These are phyloP conservation scores for Pueraria montana DNA, from an alignment of 306 rosid genomes.

Conservation along the genomic window DNA sequence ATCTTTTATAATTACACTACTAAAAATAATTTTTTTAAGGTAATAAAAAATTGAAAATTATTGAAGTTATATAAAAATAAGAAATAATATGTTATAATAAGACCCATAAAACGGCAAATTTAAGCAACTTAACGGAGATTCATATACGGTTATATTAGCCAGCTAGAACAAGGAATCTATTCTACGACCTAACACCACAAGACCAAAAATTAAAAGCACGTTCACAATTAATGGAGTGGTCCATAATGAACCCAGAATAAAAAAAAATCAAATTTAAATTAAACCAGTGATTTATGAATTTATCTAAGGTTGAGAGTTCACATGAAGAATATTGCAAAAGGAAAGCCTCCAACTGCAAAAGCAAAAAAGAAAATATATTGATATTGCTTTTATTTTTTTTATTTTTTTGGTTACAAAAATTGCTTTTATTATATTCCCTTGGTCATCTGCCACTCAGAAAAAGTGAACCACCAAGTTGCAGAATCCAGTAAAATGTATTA, in stretches of 20 bases:
- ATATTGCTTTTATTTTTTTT: slow-evolving; percentile 1
- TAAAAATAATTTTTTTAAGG: background rate
- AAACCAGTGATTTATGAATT: background rate
- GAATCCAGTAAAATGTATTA: slow-evolving; percentile 63
- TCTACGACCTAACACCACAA: background rate
- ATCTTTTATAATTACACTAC: background rate
- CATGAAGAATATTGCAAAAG: slow-evolving; percentile 37
- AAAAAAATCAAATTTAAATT: background rate
- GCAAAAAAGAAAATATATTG: background rate
- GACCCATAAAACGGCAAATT: background rate
- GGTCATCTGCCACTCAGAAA: slow-evolving; percentile 66
- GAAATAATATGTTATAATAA: background rate
- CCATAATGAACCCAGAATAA: background rate
- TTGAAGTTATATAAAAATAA: background rate
- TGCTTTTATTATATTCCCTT: slow-evolving; percentile 59
- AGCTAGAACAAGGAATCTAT: background rate
- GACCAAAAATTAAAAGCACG: background rate
- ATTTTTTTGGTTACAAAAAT: background rate
- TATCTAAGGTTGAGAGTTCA: background rate
- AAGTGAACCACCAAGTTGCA: slow-evolving; percentile 60
- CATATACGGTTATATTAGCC: background rate
- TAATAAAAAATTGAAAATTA: background rate
- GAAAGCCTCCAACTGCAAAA: slow-evolving; percentile 59
- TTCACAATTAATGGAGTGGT: slow-evolving; percentile 43
- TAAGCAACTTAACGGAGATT: background rate